phyloP scores from a whole-genome alignment of 2,329 filamentous ascomycete species.

The Penicillium sp. region DNA sequence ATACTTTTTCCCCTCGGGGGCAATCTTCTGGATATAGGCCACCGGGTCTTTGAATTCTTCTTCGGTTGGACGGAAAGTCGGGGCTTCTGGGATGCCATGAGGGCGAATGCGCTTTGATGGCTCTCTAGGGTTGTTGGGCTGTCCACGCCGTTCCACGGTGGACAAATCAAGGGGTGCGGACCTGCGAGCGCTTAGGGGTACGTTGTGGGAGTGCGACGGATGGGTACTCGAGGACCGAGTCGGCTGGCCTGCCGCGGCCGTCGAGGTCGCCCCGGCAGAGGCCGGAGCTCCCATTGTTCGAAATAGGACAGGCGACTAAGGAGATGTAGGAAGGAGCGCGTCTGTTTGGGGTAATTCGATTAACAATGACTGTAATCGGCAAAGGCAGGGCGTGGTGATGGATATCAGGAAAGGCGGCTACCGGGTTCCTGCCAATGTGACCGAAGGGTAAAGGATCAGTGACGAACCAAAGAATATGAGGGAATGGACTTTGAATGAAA shows the following conservation, averaged over 20 bases:
- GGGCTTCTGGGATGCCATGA: conserved; percentile 79
- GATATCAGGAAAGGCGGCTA: conserved; percentile 9
- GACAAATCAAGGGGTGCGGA: conserved; percentile 68
- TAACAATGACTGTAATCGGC: conserved; percentile 23
- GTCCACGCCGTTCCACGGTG: conserved; percentile 84
- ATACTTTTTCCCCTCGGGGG: conserved; percentile 73
- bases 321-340: conserved; percentile 17
- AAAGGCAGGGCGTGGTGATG: conserved; percentile 25
- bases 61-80: conserved; percentile 78
- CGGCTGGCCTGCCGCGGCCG: conserved; percentile 25
- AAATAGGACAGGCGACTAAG: conserved; percentile 7
- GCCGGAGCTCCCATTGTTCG: conserved; percentile 41
- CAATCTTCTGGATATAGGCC: conserved; percentile 86
- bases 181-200: conserved; percentile 56
- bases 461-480: background rate
- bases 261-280: conserved; percentile 33
- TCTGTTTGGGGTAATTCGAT: conserved; percentile 18
- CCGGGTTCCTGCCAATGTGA: conserved; percentile 3
- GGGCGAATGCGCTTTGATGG: conserved; percentile 67
- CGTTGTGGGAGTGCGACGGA: conserved; percentile 41
- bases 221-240: conserved; percentile 37
- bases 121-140: conserved; percentile 67
- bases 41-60: conserved; percentile 94
- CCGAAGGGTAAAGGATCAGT: background rate
- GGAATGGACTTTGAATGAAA: background rate